A percentile compares a stretch with the other conserved stretches of the same genome.
Evolutionary conservation across 176 grass and related monocot genomes (phyloP).

Genomic region (Panicum miliaceum): DNA sequence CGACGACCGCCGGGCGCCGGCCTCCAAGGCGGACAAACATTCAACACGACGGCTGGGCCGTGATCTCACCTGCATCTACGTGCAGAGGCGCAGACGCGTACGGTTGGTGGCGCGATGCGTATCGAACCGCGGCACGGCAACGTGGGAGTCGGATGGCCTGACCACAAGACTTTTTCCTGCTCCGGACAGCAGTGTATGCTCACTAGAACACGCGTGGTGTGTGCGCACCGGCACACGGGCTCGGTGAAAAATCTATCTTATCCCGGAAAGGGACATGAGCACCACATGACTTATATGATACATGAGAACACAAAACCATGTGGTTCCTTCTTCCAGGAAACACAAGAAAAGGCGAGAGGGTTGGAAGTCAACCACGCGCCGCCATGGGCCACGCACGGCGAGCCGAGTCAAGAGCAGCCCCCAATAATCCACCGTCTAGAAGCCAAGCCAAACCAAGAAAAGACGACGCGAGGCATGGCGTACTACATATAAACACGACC

Average conservation of each 20-base stretch:
- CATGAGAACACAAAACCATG: slow-evolving; percentile 28
- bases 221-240: not conserved
- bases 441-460: not conserved
- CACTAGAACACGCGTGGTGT: slow-evolving; percentile 6
- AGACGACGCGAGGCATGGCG: not conserved
- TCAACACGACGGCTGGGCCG: not conserved
- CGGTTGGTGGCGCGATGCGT: not conserved
- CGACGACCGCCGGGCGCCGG: too few relatives aligned
- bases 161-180: not conserved
- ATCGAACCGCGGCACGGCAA: not conserved
- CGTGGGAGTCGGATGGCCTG: not conserved
- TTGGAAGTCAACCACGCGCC: slow-evolving; percentile 19
- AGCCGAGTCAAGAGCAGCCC: slow-evolving; percentile 37
- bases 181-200: not conserved
- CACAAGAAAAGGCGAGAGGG: not conserved
- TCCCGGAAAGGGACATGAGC: not conserved
- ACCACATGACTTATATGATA: not conserved
- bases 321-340: not conserved
- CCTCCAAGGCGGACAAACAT: not conserved
- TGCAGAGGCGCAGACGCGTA: not conserved
- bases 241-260: not conserved
- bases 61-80: not conserved
- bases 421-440: slow-evolving; percentile 38
- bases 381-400: slow-evolving; percentile 21
- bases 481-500: slow-evolving; percentile 40